Evolutionary conservation across 1,284 basidiomycete species (phyloP), one percentile per base, ranked within the genome.

Genomic region (Ceratobasidium sp.): DNA sequence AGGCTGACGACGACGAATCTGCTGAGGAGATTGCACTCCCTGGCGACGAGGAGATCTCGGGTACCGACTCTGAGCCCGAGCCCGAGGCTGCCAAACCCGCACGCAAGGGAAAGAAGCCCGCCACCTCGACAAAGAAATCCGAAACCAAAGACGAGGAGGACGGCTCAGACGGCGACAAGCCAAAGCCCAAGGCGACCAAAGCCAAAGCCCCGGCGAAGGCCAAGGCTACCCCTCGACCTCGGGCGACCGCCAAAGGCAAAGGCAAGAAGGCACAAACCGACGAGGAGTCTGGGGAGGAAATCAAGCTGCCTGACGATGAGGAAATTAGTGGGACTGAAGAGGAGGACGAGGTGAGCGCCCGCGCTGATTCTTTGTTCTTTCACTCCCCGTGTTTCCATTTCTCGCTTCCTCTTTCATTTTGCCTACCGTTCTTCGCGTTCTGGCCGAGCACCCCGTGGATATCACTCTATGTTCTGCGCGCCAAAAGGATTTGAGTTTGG

Each of bases 311-410:
- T 5, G 54, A 73, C n/a, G 71, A 73, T n/a, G 71, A 73, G 29
- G 71, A 73, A 24, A 50, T 73, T 29, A 73, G 71, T 63, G 71
- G 71, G n/a, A 73, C 71, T 24, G 71, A 73, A 7, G 71, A 73
- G 1, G 71, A n/a, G n/a, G n/a, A 31, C 17, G 44, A 63, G 59
- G 71, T 73, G 29, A 72, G 67, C 54, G 67, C n/a, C n/a, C n/a
- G 31, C 2, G 33, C 41, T 33, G 14, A 19, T 36, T 15, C 14
- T 17, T 45, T n/a, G 36, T 47, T 24, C 15, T 4, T 54, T 54
- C 41, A 4, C 19, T n/a, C 9, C n/a, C 15, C 45, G 24, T 31
- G 19, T 27, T 54, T 19, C 50, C 59, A 48, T 41, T 31, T 44
- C 11, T n/a, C 8, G n/a, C 22, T 31, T 69, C 2, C 50, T 17